These are phyloP conservation scores for Globisporangium ultimum DNA, from an alignment of 352 stramenopile species.

Conservation along the genomic window DNA sequence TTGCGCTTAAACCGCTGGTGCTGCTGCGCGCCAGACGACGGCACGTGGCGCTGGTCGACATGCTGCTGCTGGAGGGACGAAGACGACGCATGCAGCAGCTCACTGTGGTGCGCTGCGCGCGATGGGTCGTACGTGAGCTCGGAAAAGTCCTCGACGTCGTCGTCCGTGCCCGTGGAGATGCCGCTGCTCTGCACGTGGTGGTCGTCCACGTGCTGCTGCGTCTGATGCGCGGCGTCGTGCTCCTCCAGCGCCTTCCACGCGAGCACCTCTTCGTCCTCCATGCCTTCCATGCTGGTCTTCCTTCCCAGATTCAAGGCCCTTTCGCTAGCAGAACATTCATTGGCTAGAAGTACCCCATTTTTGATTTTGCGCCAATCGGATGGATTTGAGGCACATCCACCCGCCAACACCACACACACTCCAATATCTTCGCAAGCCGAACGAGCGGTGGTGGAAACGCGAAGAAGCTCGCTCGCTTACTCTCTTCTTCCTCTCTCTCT, in stretches of 20 bases:
- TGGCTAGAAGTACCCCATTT: slow-evolving; percentile 18
- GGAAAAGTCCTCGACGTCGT: slow-evolving; percentile 39
- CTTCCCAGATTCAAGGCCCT: neutral
- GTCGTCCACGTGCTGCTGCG: slow-evolving; percentile 15
- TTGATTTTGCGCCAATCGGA: slow-evolving; percentile 23
- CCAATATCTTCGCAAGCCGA: slow-evolving; percentile 6
- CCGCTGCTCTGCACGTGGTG: slow-evolving; percentile 14
- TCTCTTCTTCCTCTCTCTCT: too few relatives aligned
- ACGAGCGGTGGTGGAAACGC: slow-evolving; percentile 6
- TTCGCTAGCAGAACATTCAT: slow-evolving; percentile 7
- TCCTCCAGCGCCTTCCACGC: slow-evolving; percentile 42
- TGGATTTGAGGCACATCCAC: slow-evolving; percentile 5
- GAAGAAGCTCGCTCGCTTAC: neutral
- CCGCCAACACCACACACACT: slow-evolving; percentile 1
- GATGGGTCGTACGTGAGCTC: slow-evolving; percentile 16
- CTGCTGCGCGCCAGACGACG: neutral
- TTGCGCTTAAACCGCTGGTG: slow-evolving; percentile 49
- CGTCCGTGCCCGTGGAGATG: slow-evolving; percentile 8
- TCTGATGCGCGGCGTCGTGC: slow-evolving; percentile 34
- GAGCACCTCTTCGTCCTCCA: slow-evolving; percentile 39
- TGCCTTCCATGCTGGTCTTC: slow-evolving; percentile 11
- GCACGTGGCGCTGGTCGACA: slow-evolving; percentile 3
- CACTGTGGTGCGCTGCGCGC: slow-evolving; percentile 9
- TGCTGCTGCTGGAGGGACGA: slow-evolving; percentile 9
- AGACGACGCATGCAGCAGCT: neutral